Evolutionary conservation across 441 rosid genomes (phyloP).

Genomic region (Flueggea neowawraea): DNA sequence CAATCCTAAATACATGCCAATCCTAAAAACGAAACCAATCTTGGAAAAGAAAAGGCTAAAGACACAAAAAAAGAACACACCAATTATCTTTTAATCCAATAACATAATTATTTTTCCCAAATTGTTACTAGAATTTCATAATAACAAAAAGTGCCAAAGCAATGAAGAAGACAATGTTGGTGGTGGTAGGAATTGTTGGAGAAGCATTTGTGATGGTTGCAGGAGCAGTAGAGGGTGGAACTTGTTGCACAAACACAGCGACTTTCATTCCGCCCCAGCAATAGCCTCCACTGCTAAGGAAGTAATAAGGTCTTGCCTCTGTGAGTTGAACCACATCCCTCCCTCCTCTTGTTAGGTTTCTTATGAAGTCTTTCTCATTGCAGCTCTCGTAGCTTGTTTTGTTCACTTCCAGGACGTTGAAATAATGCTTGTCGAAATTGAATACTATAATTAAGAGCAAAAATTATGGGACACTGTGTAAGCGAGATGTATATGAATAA

Average conservation of each 20-base stretch:
- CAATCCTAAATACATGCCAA: too few species aligned
- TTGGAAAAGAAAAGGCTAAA: too few species aligned
- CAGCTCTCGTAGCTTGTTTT: constrained; percentile 59
- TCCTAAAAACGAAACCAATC: too few species aligned
- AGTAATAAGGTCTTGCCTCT: constrained; percentile 59
- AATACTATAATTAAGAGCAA: constrained; percentile 33
- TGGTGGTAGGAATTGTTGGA: neutral
- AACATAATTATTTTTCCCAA: too few species aligned
- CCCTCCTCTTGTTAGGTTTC: constrained; percentile 63
- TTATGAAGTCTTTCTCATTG: constrained; percentile 44
- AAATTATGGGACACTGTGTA: too few species aligned
- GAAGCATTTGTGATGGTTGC: constrained; percentile 12
- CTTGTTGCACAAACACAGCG: constrained; percentile 42
- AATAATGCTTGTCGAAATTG: constrained; percentile 70
- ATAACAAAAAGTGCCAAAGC: neutral
- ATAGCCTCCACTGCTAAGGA: constrained; percentile 77
- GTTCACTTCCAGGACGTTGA: constrained; percentile 80
- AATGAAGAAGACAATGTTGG: neutral
- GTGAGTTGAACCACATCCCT: constrained; percentile 77
- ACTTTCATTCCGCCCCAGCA: constrained; percentile 78
- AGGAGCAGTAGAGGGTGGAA: constrained; percentile 21
- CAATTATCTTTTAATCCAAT: too few species aligned
- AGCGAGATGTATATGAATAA: too few species aligned
- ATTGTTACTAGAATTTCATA: too few species aligned
- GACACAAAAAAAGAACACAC: too few species aligned